Conservation (phyloP, 1,284 basidiomycete genomes). For the Neonothopanus nambi region DNA sequence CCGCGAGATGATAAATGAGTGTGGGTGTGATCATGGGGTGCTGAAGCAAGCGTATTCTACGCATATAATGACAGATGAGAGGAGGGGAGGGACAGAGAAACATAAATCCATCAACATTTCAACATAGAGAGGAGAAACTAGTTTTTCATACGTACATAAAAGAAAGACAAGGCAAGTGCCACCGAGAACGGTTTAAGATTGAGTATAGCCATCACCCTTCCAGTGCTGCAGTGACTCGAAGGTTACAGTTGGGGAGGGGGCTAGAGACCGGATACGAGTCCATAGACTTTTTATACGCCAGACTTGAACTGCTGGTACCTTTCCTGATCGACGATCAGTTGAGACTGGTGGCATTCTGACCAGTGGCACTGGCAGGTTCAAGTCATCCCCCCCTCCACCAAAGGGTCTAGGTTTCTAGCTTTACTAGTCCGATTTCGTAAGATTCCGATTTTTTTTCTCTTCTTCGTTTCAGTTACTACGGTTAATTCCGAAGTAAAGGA, state of each 20-base stretch:
- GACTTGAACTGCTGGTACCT: too few relatives aligned
- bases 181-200: conserved; percentile 31
- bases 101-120: neutral
- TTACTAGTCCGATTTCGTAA: too few relatives aligned
- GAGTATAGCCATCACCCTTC: conserved; percentile 32
- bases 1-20: neutral
- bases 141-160: conserved; percentile 33
- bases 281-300: conserved; percentile 15
- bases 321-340: conserved; percentile 9
- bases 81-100: conserved; percentile 6
- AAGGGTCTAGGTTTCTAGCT: too few relatives aligned
- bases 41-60: conserved; percentile 29
- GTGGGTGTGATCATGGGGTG: conserved; percentile 19
- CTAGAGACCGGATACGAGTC: neutral
- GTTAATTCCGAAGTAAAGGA: too few relatives aligned
- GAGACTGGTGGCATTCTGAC: too few relatives aligned
- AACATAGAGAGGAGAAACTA: conserved; percentile 1
- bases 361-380: too few relatives aligned
- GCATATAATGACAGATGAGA: too few relatives aligned
- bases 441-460: too few relatives aligned
- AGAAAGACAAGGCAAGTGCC: conserved; percentile 33
- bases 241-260: conserved; percentile 3
- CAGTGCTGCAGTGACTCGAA: too few relatives aligned
- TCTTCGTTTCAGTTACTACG: too few relatives aligned
- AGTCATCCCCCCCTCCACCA: too few relatives aligned